Base-by-base conservation (phyloP, 2,329 filamentous ascomycete genomes). In the Lasiodiplodia sp. region DNA sequence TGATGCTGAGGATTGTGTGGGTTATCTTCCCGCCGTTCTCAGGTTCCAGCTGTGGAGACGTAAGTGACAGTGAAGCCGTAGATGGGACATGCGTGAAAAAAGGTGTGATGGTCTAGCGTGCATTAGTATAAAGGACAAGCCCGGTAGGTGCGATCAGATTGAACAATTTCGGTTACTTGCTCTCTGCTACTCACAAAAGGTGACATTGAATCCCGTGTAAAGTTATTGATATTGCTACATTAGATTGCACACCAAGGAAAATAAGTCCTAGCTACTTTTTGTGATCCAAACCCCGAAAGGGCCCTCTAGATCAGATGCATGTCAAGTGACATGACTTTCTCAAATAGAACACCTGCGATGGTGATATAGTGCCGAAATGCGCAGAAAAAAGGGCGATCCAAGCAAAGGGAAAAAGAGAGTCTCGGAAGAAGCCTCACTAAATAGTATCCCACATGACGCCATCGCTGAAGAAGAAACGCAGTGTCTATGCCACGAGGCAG, bases 391-490 rank as follows among this genome's bases (percentile, higher is more conserved):
- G 25, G 28, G 37, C 5, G 44, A 21, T 47, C 12, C 44, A 21
- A 47, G 44, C 44, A 47, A 47, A 47, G 44, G 7, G 44, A 21
- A 21, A 47, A 47, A 14, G n/a, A 49, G 31, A 21, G 25, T 53
- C 40, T 40, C n/a, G 38, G 16, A n/a, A 8, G 52, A 55, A 21
- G 16, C 44, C 44, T 47, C 44, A 47, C 44, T 21, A 23, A 62
- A 3, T 31, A 49, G 53, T 12, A 51, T 57, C 25, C 40, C 58
- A 62, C 25, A 23, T 37, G 47, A 62, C 40, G 58, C 58, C 58
- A 18, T 62, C 58, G 58, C 58, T 62, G 16, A 23, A 47, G 44
- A 47, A 47, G 21, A 62, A 21, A 62, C 31, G 28, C 58, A 34
- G 25, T 28, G n/a, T 31, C 23, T 49, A 51, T 34, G 14, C 58